Evolutionary conservation across 495 filamentous ascomycete genomes (phyloP), one percentile per base, ranked within the genome.

Genomic region (Niebla homalea): DNA sequence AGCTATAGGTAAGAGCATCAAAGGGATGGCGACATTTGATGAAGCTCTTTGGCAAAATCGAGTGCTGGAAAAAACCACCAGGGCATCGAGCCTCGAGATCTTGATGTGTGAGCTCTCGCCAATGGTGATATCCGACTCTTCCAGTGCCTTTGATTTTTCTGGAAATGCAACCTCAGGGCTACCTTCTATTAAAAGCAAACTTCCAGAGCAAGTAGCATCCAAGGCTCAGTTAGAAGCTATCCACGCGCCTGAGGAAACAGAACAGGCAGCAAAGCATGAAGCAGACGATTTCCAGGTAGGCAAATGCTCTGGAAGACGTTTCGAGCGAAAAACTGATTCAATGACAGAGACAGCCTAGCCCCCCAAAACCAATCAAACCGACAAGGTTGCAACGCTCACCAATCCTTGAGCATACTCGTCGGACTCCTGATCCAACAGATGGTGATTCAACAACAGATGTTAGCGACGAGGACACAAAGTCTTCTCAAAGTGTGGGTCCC

Each of bases 1-100:
- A 4, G 64, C 67, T 12, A 56, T 66, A 43, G 68, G 62, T 1
- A 72, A 64, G 35, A 58, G 62, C 21, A 64, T 77, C 42, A 73
- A 64, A 60, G 73, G 72, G 2, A 57, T 73, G 38, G 65, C 62
- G 8, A 62, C 62, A 14, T 77, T 77, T 51, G 62, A 75, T 46
- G 64, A 73, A 48, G 25, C 64, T 25, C 49, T 51, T 21, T 76
- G 72, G 71, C 57, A 63, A 2, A 52, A 47, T n/a, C 44, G 42
- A n/a, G 36, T 53, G 5, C 29, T 32, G 10, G 29, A 32, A 12
- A 32, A 32, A 7, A 32, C 29, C 29, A 32, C 29, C 29, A 11
- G 14, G 29, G 3, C 29, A 32, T 32, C 29, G 29, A 32, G 2
- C 5, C 14, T 32, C 8, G 29, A 32, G 29, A 11, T 12, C 29